These are phyloP conservation scores for Solanum lignicaule DNA, from an alignment of 257 asterid species.

Conservation along the genomic window DNA sequence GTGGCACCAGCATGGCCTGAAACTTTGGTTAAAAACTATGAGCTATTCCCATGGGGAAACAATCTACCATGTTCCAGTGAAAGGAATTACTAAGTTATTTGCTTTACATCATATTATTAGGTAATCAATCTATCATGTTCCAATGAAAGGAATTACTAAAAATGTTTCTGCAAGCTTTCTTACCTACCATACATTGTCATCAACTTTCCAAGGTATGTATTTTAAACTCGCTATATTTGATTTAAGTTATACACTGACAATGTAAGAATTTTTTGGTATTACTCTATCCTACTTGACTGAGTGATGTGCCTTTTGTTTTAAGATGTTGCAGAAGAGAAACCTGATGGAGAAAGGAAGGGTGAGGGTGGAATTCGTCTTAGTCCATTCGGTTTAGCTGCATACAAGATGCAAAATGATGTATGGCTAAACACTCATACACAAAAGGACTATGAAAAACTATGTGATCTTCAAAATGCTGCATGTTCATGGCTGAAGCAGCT, in stretches of 20 bases:
- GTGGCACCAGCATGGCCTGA: neutral
- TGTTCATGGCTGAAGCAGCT: conserved; percentile 33
- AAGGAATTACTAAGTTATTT: neutral
- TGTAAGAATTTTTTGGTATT: neutral
- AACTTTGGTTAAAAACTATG: neutral
- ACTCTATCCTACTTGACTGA: neutral
- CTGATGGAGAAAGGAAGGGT: conserved; percentile 12
- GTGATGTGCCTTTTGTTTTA: neutral
- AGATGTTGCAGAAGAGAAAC: neutral
- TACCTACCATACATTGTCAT: conserved; percentile 72
- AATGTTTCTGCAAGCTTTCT: conserved; percentile 70
- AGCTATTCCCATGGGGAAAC: neutral
- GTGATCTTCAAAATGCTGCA: conserved; percentile 14
- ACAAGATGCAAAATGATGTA: conserved; percentile 61
- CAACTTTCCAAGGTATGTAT: conserved; percentile 63
- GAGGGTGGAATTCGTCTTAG: conserved; percentile 32
- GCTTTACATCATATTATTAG: conserved; percentile 4
- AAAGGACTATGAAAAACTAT: conserved; percentile 31
- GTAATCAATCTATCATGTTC: conserved; percentile 85
- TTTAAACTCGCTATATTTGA: neutral
- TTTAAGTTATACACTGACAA: neutral
- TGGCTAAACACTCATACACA: conserved; percentile 36
- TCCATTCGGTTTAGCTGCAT: conserved; percentile 73
- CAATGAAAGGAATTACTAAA: conserved; percentile 39
- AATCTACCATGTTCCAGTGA: neutral